Base-by-base conservation (phyloP, 257 asterid species). In the Capsicum baccatum region DNA sequence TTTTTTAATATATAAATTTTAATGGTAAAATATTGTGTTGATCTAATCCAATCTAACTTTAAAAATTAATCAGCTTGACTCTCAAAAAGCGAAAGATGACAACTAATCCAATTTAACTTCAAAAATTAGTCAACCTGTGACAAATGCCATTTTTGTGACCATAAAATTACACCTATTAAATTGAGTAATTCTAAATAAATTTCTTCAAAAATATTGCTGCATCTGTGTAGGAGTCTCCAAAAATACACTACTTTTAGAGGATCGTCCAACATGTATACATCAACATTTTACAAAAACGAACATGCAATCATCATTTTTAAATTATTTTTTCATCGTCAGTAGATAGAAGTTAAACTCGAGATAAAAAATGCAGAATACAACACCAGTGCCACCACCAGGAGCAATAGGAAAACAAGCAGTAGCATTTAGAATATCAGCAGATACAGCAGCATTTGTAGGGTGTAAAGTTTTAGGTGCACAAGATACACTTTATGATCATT, bases 371-470 rank as follows among this genome's bases (percentile, higher is more conserved):
- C 91, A 95, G 99, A 95, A 95, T 83, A 94, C 97, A 5, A 87
- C 97, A 1, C 98, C 99, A 44, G 96, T 91, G 80, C 98, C 99
- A 0, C 79, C 86, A 21, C 87, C 98, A 6, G 99, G 99, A 19
- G 98, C 97, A 3, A 79, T 93, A 0, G 99, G 99, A 86, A 93
- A 92, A 86, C 98, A 95, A 81, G 99, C 99, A 9, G 99, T 95
- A 74, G 99, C 99, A 8, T 91, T 95, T 48, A 86, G 99, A 13
- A 95, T 95, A 92, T 95, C 98, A 37, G 99, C 92, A 12, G 99
- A 95, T 83, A 94, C 97, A 16, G 99, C 94, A 9, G 89, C 92
- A 4, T 92, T 95, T 42, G 59, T 91, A 8, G 97, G 97, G 0
- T 95, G 99, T 69, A 95, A 82, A 86, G 94, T 95, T 83, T 74